phyloP scores from a whole-genome alignment of 176 grass and related monocot genomes.

The Cocos nucifera region DNA sequence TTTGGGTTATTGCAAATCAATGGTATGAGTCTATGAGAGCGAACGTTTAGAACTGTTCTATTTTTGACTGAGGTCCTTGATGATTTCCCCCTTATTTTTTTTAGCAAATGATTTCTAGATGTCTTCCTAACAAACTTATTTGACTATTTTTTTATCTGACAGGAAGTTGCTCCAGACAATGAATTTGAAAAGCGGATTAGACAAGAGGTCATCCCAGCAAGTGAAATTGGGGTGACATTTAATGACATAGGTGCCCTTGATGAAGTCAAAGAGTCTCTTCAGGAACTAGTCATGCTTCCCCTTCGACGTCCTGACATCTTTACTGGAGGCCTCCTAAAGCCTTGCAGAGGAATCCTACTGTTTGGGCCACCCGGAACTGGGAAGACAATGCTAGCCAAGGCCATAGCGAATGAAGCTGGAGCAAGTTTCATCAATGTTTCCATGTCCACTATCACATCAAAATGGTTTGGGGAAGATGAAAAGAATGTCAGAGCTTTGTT shows the following conservation, averaged over 20 bases:
- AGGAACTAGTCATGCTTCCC: constrained; percentile 96
- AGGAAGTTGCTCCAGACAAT: constrained; percentile 89
- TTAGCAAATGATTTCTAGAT: too few species aligned
- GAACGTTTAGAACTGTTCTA: too few species aligned
- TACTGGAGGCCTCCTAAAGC: constrained; percentile 87
- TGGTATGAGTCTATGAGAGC: too few species aligned
- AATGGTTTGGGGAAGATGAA: constrained; percentile 98
- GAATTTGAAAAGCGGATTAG: constrained; percentile 97
- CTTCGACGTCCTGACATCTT: constrained; percentile 85
- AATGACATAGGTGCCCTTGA: constrained; percentile 89
- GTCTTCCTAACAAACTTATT: too few species aligned
- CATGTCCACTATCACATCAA: constrained; percentile 92
- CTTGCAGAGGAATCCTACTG: constrained; percentile 77
- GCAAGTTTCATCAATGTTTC: constrained; percentile 98
- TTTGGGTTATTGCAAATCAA: too few species aligned
- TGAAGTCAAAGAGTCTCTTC: constrained; percentile 95
- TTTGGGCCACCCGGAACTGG: constrained; percentile 96
- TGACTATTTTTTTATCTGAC: neutral
- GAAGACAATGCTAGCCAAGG: constrained; percentile 98
- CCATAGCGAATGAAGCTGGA: constrained; percentile 92
- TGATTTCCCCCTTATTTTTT: too few species aligned
- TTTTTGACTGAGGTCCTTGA: too few species aligned
- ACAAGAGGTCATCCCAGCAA: constrained; percentile 80
- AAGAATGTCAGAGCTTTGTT: constrained; percentile 95
- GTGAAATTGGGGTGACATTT: constrained; percentile 87